Evolutionary conservation across 1,284 basidiomycete species (phyloP), one percentile per base, ranked within the genome.

Genomic region (Cryptococcus hybrid): DNA sequence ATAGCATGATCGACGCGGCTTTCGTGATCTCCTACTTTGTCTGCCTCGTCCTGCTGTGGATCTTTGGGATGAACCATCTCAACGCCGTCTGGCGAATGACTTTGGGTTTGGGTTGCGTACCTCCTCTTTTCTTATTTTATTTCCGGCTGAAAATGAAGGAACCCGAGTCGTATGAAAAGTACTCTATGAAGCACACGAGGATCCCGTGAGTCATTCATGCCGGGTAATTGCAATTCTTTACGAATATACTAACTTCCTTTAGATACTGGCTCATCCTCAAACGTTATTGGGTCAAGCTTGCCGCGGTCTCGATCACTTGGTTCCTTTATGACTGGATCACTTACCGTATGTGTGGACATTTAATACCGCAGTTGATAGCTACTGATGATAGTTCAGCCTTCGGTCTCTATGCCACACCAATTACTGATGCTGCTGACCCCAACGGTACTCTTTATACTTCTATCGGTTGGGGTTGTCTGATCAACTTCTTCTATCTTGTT

Each of bases 41-140:
- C 2, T 89, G 91, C 8, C 82, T 92, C 15, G 87, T 94, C 34
- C 80, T 90, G 38, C 87, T 85, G 68, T 92, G 88, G 89, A 93
- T 93, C 84, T 89, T 88, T 62, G 88, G 90, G 40, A 77, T 85
- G 56, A 74, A 89, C 62, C 90, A 93, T 70, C 84, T 94, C 36
- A 84, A 88, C 30, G 87, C 86, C 4, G 88, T 90, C 4, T 95
- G 91, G 93, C 87, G 94, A 54, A 74, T 92, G 42, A 89, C 90
- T 3, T 84, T 97, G 36, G 92, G 90, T n/a, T 82, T 97, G 9
- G 94, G 93, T 46, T 80, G 88, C 44, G 75, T 96, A 52, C 91
- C 92, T 30, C 92, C 93, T 4, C 66, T 86, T 6, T 80, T 85
- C 51, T 60, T 95, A 44, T 85, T 95, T 69, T 70, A 92, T 54